A percentile compares a stretch with the other conserved stretches of the same genome.
These are phyloP conservation scores for Gyromitra esculenta DNA, from an alignment of 2,329 filamentous ascomycete genomes.

Conservation along the genomic window DNA sequence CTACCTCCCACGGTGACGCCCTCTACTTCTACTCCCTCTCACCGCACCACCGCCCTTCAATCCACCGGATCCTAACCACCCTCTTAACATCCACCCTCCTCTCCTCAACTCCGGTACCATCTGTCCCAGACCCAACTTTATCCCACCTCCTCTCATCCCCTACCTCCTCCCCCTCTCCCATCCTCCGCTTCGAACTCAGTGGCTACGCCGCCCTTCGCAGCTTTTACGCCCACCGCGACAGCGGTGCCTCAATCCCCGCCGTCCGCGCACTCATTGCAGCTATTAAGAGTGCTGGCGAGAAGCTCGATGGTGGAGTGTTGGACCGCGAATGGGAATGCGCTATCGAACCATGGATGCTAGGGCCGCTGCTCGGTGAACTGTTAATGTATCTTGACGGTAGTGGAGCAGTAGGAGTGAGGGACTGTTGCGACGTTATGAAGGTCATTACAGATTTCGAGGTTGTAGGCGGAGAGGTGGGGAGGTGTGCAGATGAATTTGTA, in stretches of 20 bases:
- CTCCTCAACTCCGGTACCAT: conserved; percentile 38
- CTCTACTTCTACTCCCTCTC: conserved; percentile 55
- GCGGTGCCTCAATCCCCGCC: conserved; percentile 20
- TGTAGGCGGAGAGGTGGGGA: conserved; percentile 28
- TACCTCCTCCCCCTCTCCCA: conserved; percentile 31
- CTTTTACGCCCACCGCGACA: conserved; percentile 50
- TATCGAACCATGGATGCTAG: conserved; percentile 51
- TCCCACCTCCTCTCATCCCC: conserved; percentile 49
- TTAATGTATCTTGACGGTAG: conserved; percentile 29
- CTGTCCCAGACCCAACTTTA: conserved; percentile 42
- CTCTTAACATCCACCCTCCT: conserved; percentile 51
- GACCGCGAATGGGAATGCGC: conserved; percentile 52
- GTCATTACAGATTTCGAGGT: conserved; percentile 51
- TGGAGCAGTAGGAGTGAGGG: conserved; percentile 18
- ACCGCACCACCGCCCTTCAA: conserved; percentile 33
- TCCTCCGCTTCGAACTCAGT: conserved; percentile 54
- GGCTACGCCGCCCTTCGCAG: conserved; percentile 53
- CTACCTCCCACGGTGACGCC: conserved; percentile 50
- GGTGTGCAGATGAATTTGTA: conserved; percentile 38
- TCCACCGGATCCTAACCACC: conserved; percentile 48
- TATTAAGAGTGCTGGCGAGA: conserved; percentile 53
- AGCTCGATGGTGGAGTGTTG: conserved; percentile 49
- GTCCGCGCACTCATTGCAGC: conserved; percentile 49
- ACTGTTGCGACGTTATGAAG: conserved; percentile 51
- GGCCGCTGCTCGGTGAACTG: conserved; percentile 46